Base-by-base conservation (phyloP, 306 rosid species). In the Inga laurina region DNA sequence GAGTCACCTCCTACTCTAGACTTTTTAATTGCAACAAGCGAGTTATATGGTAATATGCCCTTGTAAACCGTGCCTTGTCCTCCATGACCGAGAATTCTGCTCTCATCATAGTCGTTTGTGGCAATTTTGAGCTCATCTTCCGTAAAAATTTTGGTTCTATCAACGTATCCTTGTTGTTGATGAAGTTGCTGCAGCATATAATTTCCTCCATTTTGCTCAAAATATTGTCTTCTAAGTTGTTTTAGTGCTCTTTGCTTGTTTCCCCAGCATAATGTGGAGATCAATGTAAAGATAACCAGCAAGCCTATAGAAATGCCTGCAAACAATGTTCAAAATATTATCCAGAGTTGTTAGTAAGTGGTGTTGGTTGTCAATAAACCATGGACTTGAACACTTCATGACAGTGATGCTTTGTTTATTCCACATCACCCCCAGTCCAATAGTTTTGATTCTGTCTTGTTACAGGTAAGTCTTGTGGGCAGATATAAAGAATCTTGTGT, bases 161-260 rank as follows among this genome's bases (percentile, higher is more conserved):
- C n/a, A 34, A 22, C 43, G 10, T 75, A n/a, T 3, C 69, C 46
- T 71, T 80, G 77, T 59, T 59, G 39, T 27, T 27, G 27, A 21
- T 56, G 52, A 48, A 86, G 86, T 7, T 35, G 87, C 0, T 81
- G 80, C 11, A 88, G 72, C 45, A 78, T 1, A 2, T 54, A 54
- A 19, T 74, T 13, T 10, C 89, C 87, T 24, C 87, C 91, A 70
- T 88, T 83, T 70, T 64, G 51, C 15, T 22, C 13, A 27, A 83
- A 85, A 35, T 85, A 80, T 1, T 32, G 73, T 56, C 83, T 65
- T 7, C 12, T 32, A 6, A 65, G 71, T 6, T 13, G 43, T 0
- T 32, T 32, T 7, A 65, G 10, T 32, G 10, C 10, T 32, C 71
- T 65, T n/a, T 59, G 66, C 32, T n/a, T 22, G 14, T 59, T 32